Conservation (phyloP, 352 stramenopile genomes). For the Aphanomyces euteiches region DNA sequence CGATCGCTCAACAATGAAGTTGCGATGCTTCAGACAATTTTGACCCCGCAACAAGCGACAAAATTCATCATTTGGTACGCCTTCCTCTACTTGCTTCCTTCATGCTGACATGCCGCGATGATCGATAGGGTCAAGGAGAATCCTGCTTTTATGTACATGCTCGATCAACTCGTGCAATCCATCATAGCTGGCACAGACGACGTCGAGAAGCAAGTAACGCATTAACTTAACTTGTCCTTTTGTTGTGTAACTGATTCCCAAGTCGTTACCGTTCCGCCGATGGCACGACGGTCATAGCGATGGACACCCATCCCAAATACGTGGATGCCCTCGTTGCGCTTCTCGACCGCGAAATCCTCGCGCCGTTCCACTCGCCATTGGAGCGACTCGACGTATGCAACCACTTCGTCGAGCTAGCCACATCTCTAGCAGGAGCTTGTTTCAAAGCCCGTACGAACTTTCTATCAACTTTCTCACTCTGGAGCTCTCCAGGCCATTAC, state of each 20-base stretch:
- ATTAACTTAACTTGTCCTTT: conserved; percentile 1
- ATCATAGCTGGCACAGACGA: conserved; percentile 33
- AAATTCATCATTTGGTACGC: conserved; percentile 78
- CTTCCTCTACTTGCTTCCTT: neutral
- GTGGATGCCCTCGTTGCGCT: conserved; percentile 8
- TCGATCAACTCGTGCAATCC: conserved; percentile 74
- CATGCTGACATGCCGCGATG: neutral
- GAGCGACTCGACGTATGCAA: neutral
- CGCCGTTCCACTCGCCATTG: neutral
- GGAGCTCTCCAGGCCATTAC: neutral
- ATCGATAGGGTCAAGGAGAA: conserved; percentile 61
- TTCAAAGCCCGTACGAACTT: conserved; percentile 6
- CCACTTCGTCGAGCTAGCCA: conserved; percentile 15
- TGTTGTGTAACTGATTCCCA: neutral
- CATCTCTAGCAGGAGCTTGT: neutral
- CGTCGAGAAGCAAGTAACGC: neutral
- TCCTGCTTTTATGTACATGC: conserved; percentile 83
- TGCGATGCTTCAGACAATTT: conserved; percentile 60
- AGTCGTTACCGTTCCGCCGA: neutral
- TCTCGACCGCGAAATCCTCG: conserved; percentile 9
- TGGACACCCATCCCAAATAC: neutral
- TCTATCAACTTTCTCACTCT: neutral
- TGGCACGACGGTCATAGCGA: neutral
- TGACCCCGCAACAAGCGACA: conserved; percentile 70
- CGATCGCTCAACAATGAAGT: conserved; percentile 68